Conservation (phyloP, 495 filamentous ascomycete species). For the Chlorociboria aeruginascens region DNA sequence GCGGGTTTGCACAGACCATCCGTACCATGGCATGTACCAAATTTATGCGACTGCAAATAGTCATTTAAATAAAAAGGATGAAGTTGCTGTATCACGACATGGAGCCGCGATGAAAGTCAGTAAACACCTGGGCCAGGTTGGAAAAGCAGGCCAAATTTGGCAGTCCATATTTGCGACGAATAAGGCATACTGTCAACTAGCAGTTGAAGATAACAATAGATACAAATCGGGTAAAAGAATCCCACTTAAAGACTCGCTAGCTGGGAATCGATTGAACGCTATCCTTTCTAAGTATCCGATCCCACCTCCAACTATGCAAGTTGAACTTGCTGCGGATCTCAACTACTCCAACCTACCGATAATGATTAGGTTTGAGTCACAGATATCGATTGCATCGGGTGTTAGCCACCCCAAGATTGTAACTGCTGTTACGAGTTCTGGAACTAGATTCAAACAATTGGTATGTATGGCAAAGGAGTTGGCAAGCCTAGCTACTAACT, state of each 20-base stretch:
- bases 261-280: slow-evolving; percentile 44
- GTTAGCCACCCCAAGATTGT: slow-evolving; percentile 88
- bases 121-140: slow-evolving; percentile 35
- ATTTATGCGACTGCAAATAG: slow-evolving; percentile 71
- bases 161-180: slow-evolving; percentile 58
- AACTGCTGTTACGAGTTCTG: slow-evolving; percentile 63
- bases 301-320: slow-evolving; percentile 82
- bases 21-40: slow-evolving; percentile 92
- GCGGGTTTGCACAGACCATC: slow-evolving; percentile 80
- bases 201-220: slow-evolving; percentile 46
- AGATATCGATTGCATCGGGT: slow-evolving; percentile 76
- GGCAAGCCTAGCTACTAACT: slow-evolving; percentile 6
- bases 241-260: slow-evolving; percentile 42
- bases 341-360: slow-evolving; percentile 68
- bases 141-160: slow-evolving; percentile 44
- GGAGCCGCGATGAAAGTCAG: slow-evolving; percentile 57
- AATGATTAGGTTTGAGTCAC: slow-evolving; percentile 52
- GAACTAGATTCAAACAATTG: slow-evolving; percentile 70
- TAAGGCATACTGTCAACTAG: slow-evolving; percentile 60
- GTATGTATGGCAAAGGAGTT: slow-evolving; percentile 29
- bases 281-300: slow-evolving; percentile 46
- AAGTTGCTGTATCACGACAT: slow-evolving; percentile 57
- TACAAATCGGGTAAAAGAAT: slow-evolving; percentile 58
- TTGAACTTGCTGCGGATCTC: slow-evolving; percentile 56
- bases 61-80: slow-evolving; percentile 52